Conservation (phyloP, 2,329 filamentous ascomycete species). For the Talaromyces sp. region DNA sequence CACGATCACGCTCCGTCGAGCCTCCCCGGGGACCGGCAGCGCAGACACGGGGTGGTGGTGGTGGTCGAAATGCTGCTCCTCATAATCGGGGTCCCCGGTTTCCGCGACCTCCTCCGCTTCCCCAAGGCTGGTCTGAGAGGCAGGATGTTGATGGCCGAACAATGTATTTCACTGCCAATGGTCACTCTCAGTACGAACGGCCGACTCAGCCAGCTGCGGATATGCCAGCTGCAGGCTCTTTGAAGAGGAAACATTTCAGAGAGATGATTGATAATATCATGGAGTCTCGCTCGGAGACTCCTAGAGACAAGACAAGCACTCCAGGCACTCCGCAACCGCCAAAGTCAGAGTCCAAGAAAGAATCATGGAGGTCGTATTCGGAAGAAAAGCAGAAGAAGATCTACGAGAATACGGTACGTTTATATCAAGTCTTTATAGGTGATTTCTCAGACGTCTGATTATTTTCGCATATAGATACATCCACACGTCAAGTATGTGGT, state of each 20-base stretch:
- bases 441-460: background rate
- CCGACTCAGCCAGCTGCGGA: slow-evolving; percentile 67
- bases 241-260: slow-evolving; percentile 70
- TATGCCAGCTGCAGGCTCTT: slow-evolving; percentile 59
- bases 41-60: slow-evolving; percentile 49
- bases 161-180: slow-evolving; percentile 81
- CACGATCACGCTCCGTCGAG: slow-evolving; percentile 43
- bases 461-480: slow-evolving; percentile 56
- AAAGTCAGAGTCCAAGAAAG: slow-evolving; percentile 49
- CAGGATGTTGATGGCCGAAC: slow-evolving; percentile 65
- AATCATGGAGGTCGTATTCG: slow-evolving; percentile 47
- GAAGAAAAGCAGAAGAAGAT: slow-evolving; percentile 89
- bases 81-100: slow-evolving; percentile 53
- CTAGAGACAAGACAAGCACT: slow-evolving; percentile 48
- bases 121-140: slow-evolving; percentile 80
- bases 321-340: slow-evolving; percentile 62
- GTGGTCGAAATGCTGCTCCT: slow-evolving; percentile 33
- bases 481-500: slow-evolving; percentile 80
- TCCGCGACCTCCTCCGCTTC: slow-evolving; percentile 58
- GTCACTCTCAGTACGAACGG: slow-evolving; percentile 74
- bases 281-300: slow-evolving; percentile 40
- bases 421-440: background rate
- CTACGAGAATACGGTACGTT: slow-evolving; percentile 82
- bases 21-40: slow-evolving; percentile 40
- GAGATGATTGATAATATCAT: slow-evolving; percentile 83